Conservation (phyloP, 306 rosid genomes). For the Begonia fuchsioides region DNA sequence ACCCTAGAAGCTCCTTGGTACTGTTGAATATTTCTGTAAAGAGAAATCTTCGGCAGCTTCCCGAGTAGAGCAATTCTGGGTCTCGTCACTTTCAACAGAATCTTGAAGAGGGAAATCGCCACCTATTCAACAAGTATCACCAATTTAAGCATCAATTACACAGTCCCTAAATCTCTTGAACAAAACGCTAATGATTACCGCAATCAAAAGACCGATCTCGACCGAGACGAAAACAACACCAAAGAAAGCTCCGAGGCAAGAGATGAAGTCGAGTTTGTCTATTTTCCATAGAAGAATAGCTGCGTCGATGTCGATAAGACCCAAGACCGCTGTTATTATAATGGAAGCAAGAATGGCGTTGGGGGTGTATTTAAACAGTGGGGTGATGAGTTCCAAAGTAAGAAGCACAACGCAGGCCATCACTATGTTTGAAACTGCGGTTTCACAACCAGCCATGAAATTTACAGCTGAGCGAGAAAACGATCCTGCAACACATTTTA, state of each 20-base stretch:
- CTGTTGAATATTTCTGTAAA: conserved; percentile 55
- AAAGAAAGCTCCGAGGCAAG: conserved; percentile 87
- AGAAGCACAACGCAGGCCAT: conserved; percentile 52
- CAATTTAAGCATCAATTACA: too few relatives aligned
- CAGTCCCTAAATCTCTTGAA: too few relatives aligned
- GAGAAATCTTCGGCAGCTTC: conserved; percentile 36
- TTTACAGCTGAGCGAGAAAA: conserved; percentile 89
- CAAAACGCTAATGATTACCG: conserved; percentile 16
- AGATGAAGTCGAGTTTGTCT: conserved; percentile 66
- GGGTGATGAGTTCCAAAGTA: conserved; percentile 46
- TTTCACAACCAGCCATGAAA: conserved; percentile 69
- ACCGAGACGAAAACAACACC: conserved; percentile 70
- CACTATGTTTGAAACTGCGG: conserved; percentile 76
- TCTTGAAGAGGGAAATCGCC: conserved; percentile 52
- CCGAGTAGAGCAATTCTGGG: conserved; percentile 69
- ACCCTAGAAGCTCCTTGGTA: conserved; percentile 48
- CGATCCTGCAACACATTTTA: conserved; percentile 33
- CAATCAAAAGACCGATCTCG: conserved; percentile 69
- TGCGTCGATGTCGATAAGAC: conserved; percentile 42
- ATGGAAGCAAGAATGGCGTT: conserved; percentile 75
- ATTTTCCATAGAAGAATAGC: conserved; percentile 50
- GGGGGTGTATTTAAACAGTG: conserved; percentile 76
- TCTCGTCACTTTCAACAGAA: conserved; percentile 68
- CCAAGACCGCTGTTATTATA: conserved; percentile 44
- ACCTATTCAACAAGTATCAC: conserved; percentile 22